Evolutionary conservation across 2,329 filamentous ascomycete species (phyloP).

Genomic region (Claviceps pazoutovae): DNA sequence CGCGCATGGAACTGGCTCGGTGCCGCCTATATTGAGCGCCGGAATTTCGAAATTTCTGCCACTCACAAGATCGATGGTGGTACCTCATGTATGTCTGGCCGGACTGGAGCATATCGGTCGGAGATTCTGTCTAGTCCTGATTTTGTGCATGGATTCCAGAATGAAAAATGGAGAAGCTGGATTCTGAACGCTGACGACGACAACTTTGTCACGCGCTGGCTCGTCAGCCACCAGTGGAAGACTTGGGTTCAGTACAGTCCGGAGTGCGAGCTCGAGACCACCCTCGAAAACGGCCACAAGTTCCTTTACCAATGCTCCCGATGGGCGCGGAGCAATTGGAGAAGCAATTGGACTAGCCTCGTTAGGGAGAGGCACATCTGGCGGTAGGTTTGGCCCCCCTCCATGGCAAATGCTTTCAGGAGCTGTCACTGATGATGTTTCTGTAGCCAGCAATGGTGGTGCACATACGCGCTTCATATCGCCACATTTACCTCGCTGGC

Average conservation of each 20-base stretch:
- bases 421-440: constrained; percentile 1
- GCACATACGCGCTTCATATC: constrained; percentile 80
- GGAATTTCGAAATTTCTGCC: constrained; percentile 93
- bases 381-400: constrained; percentile 49
- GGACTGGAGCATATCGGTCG: constrained; percentile 83
- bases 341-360: constrained; percentile 88
- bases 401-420: not conserved
- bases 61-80: constrained; percentile 92
- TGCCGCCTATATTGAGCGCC: constrained; percentile 79
- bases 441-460: constrained; percentile 76
- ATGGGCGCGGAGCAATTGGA: constrained; percentile 96
- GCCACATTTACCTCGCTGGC: constrained; percentile 87
- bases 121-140: constrained; percentile 73
- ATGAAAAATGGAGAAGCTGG: constrained; percentile 78
- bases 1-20: constrained; percentile 79
- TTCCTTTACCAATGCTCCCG: constrained; percentile 88
- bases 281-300: constrained; percentile 74
- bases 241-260: constrained; percentile 90
- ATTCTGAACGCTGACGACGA: constrained; percentile 94
- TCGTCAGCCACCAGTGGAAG: constrained; percentile 84
- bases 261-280: constrained; percentile 85
- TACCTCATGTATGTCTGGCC: constrained; percentile 90
- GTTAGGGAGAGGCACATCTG: constrained; percentile 72
- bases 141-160: constrained; percentile 80
- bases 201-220: constrained; percentile 95